Percentiles rank a stretch among this genome's conserved stretches.
Evolutionary conservation across 805 yeast species (phyloP).

Genomic region (Kuraishia floccosa): DNA sequence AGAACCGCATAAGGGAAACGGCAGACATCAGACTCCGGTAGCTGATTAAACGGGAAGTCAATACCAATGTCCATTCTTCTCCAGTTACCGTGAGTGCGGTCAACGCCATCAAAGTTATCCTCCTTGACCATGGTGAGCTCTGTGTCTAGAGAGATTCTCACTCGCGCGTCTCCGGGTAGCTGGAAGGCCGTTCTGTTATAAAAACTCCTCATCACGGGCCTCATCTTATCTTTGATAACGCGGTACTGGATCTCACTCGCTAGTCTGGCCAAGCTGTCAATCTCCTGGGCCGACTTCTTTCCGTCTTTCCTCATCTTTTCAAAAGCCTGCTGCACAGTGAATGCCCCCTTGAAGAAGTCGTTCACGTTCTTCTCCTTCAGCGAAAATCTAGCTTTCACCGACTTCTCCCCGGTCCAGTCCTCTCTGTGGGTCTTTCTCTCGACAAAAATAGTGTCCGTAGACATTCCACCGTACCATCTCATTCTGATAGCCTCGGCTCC

Average conservation of each 20-base stretch:
- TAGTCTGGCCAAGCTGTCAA: conserved; percentile 83
- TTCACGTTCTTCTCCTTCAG: conserved; percentile 87
- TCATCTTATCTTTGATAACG: conserved; percentile 66
- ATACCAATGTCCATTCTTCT: conserved; percentile 98
- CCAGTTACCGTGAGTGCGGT: conserved; percentile 91
- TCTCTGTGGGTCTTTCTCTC: conserved; percentile 98
- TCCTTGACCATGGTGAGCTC: conserved; percentile 97
- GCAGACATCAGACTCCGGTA: conserved; percentile 76
- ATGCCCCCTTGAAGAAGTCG: conserved; percentile 71
- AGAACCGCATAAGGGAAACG: conserved; percentile 96
- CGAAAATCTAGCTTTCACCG: conserved; percentile 95
- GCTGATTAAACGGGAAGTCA: conserved; percentile 86
- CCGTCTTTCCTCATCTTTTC: conserved; percentile 91
- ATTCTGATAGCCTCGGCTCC: conserved; percentile 98
- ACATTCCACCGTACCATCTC: conserved; percentile 99
- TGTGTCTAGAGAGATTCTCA: conserved; percentile 94
- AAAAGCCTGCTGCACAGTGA: conserved; percentile 81
- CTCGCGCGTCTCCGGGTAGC: conserved; percentile 98
- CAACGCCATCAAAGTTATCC: conserved; percentile 88
- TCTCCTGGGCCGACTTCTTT: conserved; percentile 75
- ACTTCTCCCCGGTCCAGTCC: conserved; percentile 99
- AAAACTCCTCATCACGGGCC: conserved; percentile 94
- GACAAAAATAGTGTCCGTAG: conserved; percentile 80
- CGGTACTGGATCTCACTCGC: conserved; percentile 92
- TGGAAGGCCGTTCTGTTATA: conserved; percentile 98